These are phyloP conservation scores for Coemansia sp. DNA, from an alignment of 192 early-diverging fungal species.

Conservation along the genomic window DNA sequence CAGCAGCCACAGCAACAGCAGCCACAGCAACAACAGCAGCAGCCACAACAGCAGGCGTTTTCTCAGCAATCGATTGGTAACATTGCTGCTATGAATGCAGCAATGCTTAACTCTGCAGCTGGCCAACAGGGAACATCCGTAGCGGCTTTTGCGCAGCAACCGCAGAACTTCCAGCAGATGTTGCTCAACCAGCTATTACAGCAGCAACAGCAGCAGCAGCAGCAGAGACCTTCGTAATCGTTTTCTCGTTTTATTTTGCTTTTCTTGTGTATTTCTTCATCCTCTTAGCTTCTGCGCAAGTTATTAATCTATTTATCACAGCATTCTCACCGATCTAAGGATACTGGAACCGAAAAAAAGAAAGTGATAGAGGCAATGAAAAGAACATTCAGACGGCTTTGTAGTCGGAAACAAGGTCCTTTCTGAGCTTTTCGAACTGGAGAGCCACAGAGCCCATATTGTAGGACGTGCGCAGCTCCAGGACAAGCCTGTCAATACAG, in stretches of 20 bases:
- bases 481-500: slow-evolving; percentile 30
- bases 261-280: neutral
- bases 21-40: slow-evolving; percentile 25
- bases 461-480: slow-evolving; percentile 31
- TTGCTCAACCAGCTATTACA: slow-evolving; percentile 32
- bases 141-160: slow-evolving; percentile 31
- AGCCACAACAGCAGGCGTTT: slow-evolving; percentile 13
- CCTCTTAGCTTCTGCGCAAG: no score
- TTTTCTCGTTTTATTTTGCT: neutral
- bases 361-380: no score
- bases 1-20: slow-evolving; percentile 27
- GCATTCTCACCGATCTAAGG: no score
- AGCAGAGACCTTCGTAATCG: slow-evolving; percentile 35
- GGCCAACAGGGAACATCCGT: slow-evolving; percentile 21
- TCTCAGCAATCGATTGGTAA: slow-evolving; percentile 27
- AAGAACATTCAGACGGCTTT: no score
- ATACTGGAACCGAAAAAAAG: no score
- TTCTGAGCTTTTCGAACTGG: neutral
- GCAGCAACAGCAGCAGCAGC: slow-evolving; percentile 45
- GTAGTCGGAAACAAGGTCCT: neutral
- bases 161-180: slow-evolving; percentile 32
- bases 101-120: slow-evolving; percentile 22
- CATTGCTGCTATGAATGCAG: slow-evolving; percentile 24
- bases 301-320: no score
- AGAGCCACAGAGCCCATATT: slow-evolving; percentile 4